A percentile compares a stretch with the other conserved stretches of the same genome.
phyloP scores from a whole-genome alignment of 805 yeast species.

The Ogataea saltuana region DNA sequence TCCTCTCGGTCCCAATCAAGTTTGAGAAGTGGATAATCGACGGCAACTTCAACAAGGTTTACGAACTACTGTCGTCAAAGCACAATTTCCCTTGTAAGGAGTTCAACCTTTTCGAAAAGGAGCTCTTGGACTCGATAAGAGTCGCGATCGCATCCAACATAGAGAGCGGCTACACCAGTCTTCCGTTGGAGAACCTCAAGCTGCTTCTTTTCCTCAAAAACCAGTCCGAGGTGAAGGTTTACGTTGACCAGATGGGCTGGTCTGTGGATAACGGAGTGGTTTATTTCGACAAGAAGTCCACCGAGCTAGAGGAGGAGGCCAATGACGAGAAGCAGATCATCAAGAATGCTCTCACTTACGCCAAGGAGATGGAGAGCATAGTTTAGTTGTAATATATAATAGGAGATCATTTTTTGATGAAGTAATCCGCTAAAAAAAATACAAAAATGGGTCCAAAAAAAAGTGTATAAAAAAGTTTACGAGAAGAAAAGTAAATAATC shows the following conservation, averaged over 20 bases:
- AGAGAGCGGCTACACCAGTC: slow-evolving; percentile 69
- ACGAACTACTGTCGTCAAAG: slow-evolving; percentile 58
- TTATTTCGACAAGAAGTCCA: slow-evolving; percentile 38
- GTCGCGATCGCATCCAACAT: slow-evolving; percentile 82
- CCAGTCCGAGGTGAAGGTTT: slow-evolving; percentile 51
- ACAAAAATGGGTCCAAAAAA: not conserved
- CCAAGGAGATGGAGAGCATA: slow-evolving; percentile 89
- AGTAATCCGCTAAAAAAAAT: not conserved
- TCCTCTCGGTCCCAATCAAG: slow-evolving; percentile 78
- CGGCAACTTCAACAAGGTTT: slow-evolving; percentile 91
- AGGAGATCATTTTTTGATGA: not conserved
- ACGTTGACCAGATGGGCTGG: slow-evolving; percentile 63
- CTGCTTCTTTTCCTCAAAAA: slow-evolving; percentile 68
- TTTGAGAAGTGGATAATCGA: slow-evolving; percentile 95
- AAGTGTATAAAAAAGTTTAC: not conserved
- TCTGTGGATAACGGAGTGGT: slow-evolving; percentile 50
- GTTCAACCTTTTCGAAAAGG: slow-evolving; percentile 73
- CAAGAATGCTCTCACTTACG: slow-evolving; percentile 77
- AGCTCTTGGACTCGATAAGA: slow-evolving; percentile 76
- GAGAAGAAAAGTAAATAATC: too few relatives aligned
- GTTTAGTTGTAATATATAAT: slow-evolving; percentile 42
- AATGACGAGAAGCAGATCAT: slow-evolving; percentile 52
- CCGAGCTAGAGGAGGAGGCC: slow-evolving; percentile 33
- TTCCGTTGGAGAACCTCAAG: slow-evolving; percentile 84
- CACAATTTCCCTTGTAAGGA: slow-evolving; percentile 70